A percentile compares a stretch with the other conserved stretches of the same genome.
Evolutionary conservation across 2,329 filamentous ascomycete species (phyloP).

Genomic region (Phyllosticta ampelicida): DNA sequence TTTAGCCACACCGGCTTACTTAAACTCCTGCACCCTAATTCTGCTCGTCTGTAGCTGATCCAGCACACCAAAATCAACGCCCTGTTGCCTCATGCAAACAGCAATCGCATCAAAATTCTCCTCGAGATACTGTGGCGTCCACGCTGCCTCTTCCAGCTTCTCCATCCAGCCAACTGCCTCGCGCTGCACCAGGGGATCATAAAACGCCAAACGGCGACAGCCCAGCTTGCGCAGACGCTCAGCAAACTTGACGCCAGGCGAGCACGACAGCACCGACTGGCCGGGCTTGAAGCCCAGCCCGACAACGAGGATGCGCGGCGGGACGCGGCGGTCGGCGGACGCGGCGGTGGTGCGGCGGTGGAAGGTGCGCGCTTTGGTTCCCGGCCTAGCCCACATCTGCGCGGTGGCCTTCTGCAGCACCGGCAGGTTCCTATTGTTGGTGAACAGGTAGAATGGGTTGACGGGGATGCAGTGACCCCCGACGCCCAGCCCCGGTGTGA

Average conservation of each 20-base stretch:
- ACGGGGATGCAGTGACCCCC: constrained; percentile 48
- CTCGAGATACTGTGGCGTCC: constrained; percentile 27
- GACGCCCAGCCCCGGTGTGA: constrained; percentile 39
- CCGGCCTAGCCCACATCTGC: constrained; percentile 35
- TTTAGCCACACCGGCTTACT: not conserved
- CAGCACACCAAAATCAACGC: constrained; percentile 33
- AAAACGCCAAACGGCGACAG: constrained; percentile 35
- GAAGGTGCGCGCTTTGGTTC: constrained; percentile 16
- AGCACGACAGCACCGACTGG: constrained; percentile 39
- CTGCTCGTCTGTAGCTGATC: constrained; percentile 22
- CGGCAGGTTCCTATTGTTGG: constrained; percentile 36
- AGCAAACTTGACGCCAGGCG: constrained; percentile 36
- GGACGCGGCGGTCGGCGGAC: constrained; percentile 4
- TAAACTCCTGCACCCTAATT: constrained; percentile 20
- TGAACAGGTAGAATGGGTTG: constrained; percentile 44
- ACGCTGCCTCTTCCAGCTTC: constrained; percentile 30
- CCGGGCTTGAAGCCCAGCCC: constrained; percentile 43
- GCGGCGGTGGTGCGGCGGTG: not conserved
- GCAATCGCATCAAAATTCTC: constrained; percentile 36
- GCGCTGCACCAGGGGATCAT: constrained; percentile 36
- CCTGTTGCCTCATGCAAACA: constrained; percentile 34
- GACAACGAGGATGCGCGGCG: constrained; percentile 40
- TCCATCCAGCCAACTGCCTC: constrained; percentile 31
- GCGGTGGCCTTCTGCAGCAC: constrained; percentile 36
- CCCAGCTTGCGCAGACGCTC: constrained; percentile 24